A percentile compares a stretch with the other conserved stretches of the same genome.
phyloP scores from a whole-genome alignment of 495 filamentous ascomycete species.

The Penicillium subrubescens region DNA sequence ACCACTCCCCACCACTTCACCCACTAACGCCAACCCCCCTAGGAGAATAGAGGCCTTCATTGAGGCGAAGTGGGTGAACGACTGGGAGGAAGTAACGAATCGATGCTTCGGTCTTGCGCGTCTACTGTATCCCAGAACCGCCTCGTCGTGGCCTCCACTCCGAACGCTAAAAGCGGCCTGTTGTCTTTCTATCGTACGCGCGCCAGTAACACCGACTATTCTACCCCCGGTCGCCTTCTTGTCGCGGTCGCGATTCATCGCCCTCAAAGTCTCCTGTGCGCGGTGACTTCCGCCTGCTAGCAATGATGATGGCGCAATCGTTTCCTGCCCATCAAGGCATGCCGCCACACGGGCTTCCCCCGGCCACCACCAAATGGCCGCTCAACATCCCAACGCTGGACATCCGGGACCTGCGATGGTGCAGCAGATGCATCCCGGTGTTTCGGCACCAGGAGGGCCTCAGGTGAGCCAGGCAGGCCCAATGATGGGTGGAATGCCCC shows the following conservation, averaged over 20 bases:
- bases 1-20: conserved; percentile 14
- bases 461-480: conserved; percentile 80
- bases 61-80: conserved; percentile 32
- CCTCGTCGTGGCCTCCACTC: conserved; percentile 46
- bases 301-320: conserved; percentile 70
- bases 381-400: conserved; percentile 68
- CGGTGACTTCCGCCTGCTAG: conserved; percentile 52
- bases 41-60: conserved; percentile 28
- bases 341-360: conserved; percentile 74
- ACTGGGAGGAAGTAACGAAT: conserved; percentile 30
- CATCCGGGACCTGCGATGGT: conserved; percentile 62
- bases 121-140: conserved; percentile 28
- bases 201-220: conserved; percentile 33
- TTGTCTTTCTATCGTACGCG: conserved; percentile 41
- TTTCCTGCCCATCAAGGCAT: conserved; percentile 76
- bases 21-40: conserved; percentile 9
- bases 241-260: conserved; percentile 20
- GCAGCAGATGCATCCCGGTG: conserved; percentile 80
- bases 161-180: conserved; percentile 47
- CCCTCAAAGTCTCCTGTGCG: conserved; percentile 30
- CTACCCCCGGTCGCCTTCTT: conserved; percentile 16
- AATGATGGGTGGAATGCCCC: conserved; percentile 81
- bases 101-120: conserved; percentile 38
- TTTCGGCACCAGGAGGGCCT: conserved; percentile 75
- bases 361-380: conserved; percentile 77